phyloP scores from a whole-genome alignment of 176 grass and related monocot species.

The Echinochloa phyllopogon region DNA sequence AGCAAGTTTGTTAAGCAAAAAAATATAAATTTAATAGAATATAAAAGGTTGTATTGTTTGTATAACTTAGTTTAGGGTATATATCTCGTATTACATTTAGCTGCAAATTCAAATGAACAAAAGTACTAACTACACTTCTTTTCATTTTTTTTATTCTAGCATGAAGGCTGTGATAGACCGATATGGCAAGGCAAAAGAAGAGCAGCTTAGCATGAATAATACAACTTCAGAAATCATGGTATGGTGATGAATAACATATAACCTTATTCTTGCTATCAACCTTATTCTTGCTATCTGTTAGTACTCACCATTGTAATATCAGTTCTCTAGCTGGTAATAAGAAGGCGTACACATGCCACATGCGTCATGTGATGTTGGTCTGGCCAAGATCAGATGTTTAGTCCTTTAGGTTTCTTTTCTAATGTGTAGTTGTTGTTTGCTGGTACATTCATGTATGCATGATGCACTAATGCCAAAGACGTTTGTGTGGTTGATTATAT shows the following conservation, averaged over 20 bases:
- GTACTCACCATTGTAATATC: not conserved
- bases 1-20: not conserved
- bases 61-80: not conserved
- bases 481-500: not conserved
- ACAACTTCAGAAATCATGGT: constrained; percentile 66
- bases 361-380: not conserved
- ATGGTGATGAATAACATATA: constrained; percentile 12
- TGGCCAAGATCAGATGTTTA: not conserved
- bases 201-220: constrained; percentile 39
- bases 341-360: not conserved
- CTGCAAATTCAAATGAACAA: not conserved
- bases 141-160: constrained; percentile 40
- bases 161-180: constrained; percentile 74
- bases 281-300: not conserved
- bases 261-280: not conserved
- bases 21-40: not conserved
- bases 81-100: not conserved
- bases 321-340: constrained; percentile 3
- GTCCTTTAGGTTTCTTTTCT: constrained; percentile 10
- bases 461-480: not conserved
- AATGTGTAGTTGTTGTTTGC: not conserved
- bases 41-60: no score
- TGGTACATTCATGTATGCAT: not conserved
- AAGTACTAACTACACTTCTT: constrained; percentile 3
- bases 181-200: constrained; percentile 65